Evolutionary conservation across 805 yeast species (phyloP), one percentile per base, ranked within the genome.

Genomic region (Saccharomycopsis lassenensis): DNA sequence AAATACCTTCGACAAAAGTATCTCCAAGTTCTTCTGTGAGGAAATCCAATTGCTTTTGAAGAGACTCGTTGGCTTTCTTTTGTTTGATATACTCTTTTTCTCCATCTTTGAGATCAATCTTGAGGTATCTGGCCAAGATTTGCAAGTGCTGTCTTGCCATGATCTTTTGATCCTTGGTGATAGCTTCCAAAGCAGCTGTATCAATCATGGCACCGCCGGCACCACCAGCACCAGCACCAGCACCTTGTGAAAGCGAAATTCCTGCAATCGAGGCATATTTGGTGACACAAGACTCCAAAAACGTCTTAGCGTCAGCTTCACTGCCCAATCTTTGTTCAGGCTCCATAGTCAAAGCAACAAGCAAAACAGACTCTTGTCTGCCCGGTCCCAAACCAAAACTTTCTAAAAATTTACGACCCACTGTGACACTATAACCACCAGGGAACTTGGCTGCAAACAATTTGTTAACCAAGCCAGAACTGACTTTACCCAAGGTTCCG

Each of bases 391-490:
- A 71, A 49, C 98, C 98, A 83, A 83, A 91, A 60, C 89, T 76
- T 64, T 82, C 87, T 58, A 91, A 73, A 63, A 91, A 83, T 60
- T 87, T 85, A 69, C 96, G 80, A 35, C 95, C 94, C 46, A 72
- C 67, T 44, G 95, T 79, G 50, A 89, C 78, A 32, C 94, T 81
- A 63, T 89, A 91, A 15, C 99, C 99, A 71, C 99, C 99, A 37
- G 99, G 97, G 97, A 91, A 91, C 67, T 91, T 91, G 20, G 96
- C 80, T 7, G 97, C 77, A 67, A 87, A 81, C 54, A 91, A 70
- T 63, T 96, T 79, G 45, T 94, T 83, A 46, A 89, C 68, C 52
- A 91, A 71, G 20, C 95, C 80, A 25, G 86, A 63, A 2, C 97
- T 80, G 54, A 87, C 94, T 61, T 91, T 91, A 58, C 99, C 99